Base-by-base conservation (phyloP, 495 filamentous ascomycete species). In the Tuber borchii region DNA sequence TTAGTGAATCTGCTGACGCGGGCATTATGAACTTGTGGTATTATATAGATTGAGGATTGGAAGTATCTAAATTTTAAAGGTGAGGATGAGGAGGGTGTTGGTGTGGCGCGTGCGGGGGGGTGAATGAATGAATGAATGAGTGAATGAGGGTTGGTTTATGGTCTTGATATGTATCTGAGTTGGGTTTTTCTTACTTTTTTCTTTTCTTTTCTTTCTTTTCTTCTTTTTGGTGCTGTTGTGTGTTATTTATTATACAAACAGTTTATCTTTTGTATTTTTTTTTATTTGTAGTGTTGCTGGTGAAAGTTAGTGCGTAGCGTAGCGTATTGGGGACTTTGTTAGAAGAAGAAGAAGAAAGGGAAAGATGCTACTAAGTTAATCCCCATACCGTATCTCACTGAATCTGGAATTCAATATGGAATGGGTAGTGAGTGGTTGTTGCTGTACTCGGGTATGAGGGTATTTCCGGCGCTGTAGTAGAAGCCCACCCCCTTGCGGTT, bases 11-110 rank as follows among this genome's bases (percentile, higher is more conserved):
- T 71, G 22, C 74, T 81, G 48, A 75, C n/a, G 34, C 26, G 56
- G 56, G 56, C 34, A 56, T 8, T 1, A 1, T 31, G 1, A 37
- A 1, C 2, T 40, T 20, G 20, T 51, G 34, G 34, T 37, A 26
- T 26, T 65, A 56, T 1, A 1, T 31, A 82, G 81, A 83, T 83
- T 65, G 93, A 95, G 85, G 93, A 95, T 83, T 95, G 93, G 93
- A 93, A 93, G 78, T 89, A 93, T 83, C 84, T 95, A 16, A 93
- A 92, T 83, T 88, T 88, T 73, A 84, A 83, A 31, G 80, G 81
- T 48, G 84, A 82, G 3, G 86, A 86, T 42, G 71, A 72, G 22
- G 73, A 61, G 34, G 71, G 20, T 22, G 56, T 34, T 45, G 48
- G 48, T 16, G 69, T 61, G 71, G 40, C 51, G 34, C 46, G n/a